Base-by-base conservation (phyloP, 2,329 filamentous ascomycete genomes). In the Venturiaceae sp. region DNA sequence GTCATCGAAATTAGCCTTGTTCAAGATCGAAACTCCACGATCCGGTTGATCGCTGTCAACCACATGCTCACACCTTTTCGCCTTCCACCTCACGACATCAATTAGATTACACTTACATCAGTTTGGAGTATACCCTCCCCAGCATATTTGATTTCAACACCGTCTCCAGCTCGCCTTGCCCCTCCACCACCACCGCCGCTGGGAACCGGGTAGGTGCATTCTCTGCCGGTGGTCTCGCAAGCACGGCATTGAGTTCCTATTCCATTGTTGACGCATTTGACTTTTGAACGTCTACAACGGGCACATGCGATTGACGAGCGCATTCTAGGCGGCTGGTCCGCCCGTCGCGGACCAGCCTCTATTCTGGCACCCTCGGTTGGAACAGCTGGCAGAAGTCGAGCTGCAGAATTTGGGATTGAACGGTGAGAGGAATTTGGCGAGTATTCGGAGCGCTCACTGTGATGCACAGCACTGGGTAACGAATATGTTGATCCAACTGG, bases 181-280 rank as follows among this genome's bases (percentile, higher is more conserved):
- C 70, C 68, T 32, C 68, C 64, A 60, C 37, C 66, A 14, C 68
- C 69, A 30, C 70, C 67, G 30, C 71, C 65, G 14, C 72, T 71
- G 6, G 79, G 74, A 33, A 83, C 75, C 8, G 87, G 86, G 69
- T 91, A 90, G 62, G 81, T 81, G 68, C 90, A 94, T 60, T 88
- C 82, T 67, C 87, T 82, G 47, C 85, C 83, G 55, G 83, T 83
- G 60, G 84, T 84, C 67, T 86, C 82, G 69, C 90, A 95, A 13
- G 84, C 84, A 62, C 88, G 83, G 74, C 90, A 95, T 16, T 82
- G 83, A 16, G 83, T 85, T 62, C 82, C 81, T 59, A 85, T 81
- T 61, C 88, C 88, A 64, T 82, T 81, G 72, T 94, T 94, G 71
- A 90, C 84, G 74, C 90, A 95, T 73, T 92, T 92, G 69, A 92